phyloP scores from a whole-genome alignment of 192 early-diverging fungal species.

The Coemansia sp. region DNA sequence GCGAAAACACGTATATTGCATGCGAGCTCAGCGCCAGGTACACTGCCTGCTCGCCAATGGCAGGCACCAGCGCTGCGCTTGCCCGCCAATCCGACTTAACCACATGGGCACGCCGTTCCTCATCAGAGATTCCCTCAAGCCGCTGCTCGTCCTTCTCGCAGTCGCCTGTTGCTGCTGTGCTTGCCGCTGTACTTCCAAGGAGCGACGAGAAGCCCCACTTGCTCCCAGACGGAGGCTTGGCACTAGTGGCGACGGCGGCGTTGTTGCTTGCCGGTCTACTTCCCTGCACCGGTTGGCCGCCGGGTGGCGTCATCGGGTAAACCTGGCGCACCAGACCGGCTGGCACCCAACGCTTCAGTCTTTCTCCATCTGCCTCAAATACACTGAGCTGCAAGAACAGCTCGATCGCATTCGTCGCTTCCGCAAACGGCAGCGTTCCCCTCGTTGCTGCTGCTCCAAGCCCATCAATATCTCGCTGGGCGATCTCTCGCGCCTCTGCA shows the following conservation, averaged over 20 bases:
- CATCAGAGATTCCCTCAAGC: background rate
- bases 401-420: slow-evolving; percentile 35
- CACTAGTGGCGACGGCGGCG: background rate
- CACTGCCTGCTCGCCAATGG: slow-evolving; percentile 41
- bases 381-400: slow-evolving; percentile 51
- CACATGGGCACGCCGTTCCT: slow-evolving; percentile 2
- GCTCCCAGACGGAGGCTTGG: slow-evolving; percentile 10
- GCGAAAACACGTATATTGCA: slow-evolving; percentile 46
- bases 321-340: slow-evolving; percentile 39
- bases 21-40: slow-evolving; percentile 50
- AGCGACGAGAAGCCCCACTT: slow-evolving; percentile 44
- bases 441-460: slow-evolving; percentile 2
- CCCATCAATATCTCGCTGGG: background rate
- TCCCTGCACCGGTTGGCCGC: background rate
- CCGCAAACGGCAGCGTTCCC: slow-evolving; percentile 31
- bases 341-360: slow-evolving; percentile 50
- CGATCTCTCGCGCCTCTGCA: slow-evolving; percentile 7
- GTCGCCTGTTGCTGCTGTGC: background rate
- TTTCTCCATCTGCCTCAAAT: slow-evolving; percentile 40
- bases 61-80: slow-evolving; percentile 16
- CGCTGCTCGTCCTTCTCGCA: slow-evolving; percentile 5
- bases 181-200: slow-evolving; percentile 17
- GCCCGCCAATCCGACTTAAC: slow-evolving; percentile 10
- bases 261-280: background rate
- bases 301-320: slow-evolving; percentile 18